A percentile compares a stretch with the other conserved stretches of the same genome.
These are phyloP conservation scores for Gossypium australe DNA, from an alignment of 345 rosid genomes.

Conservation along the genomic window DNA sequence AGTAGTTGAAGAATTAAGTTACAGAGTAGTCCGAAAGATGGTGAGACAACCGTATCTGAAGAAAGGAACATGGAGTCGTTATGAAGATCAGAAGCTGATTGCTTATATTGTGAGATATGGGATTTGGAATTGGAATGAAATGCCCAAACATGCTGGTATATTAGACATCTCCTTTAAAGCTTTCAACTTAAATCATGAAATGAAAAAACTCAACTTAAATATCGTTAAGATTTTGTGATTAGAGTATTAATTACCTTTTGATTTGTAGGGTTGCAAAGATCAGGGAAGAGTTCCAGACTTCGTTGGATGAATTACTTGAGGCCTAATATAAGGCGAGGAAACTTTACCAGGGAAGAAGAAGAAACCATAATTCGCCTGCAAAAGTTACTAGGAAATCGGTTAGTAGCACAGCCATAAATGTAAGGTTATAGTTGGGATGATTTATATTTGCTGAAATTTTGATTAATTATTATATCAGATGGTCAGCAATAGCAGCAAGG, in stretches of 20 bases:
- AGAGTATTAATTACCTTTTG: not conserved
- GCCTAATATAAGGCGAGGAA: slow-evolving; percentile 30
- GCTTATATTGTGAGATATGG: slow-evolving; percentile 29
- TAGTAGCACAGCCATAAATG: not conserved
- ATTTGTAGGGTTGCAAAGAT: slow-evolving; percentile 37
- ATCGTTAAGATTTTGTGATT: not conserved
- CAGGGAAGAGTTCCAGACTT: slow-evolving; percentile 69
- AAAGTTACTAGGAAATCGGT: not conserved
- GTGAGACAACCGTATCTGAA: slow-evolving; percentile 12
- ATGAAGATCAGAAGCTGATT: slow-evolving; percentile 31
- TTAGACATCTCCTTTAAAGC: not conserved
- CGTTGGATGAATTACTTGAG: slow-evolving; percentile 61
- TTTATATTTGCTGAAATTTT: too few relatives aligned
- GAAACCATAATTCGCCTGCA: not conserved
- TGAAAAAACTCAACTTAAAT: not conserved
- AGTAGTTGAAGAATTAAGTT: not conserved
- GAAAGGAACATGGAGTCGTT: slow-evolving; percentile 32
- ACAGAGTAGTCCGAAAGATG: not conserved
- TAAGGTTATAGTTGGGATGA: too few relatives aligned
- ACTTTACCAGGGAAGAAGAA: not conserved
- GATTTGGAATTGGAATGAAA: slow-evolving; percentile 36
- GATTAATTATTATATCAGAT: too few relatives aligned
- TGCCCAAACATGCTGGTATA: slow-evolving; percentile 39
- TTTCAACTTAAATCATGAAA: not conserved
- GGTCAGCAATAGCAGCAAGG: too few relatives aligned